Evolutionary conservation across 176 grass and related monocot genomes (phyloP), one percentile per base, ranked within the genome.

Genomic region (Aegilops umbellulata): DNA sequence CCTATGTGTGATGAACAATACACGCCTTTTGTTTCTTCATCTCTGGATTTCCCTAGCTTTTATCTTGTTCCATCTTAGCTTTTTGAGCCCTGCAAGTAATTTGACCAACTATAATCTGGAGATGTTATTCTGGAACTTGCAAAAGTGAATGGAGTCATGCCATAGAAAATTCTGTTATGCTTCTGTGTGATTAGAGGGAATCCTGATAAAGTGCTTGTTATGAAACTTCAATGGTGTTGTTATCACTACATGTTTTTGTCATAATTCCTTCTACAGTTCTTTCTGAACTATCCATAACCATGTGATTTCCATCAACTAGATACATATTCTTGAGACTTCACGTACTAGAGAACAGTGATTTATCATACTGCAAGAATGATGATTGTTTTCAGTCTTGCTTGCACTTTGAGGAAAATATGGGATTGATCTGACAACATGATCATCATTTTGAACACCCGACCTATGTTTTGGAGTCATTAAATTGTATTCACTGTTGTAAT

Each of bases 361-460:
- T 68, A 26, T 61, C 29, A 17, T 10, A 44, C 51, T 25, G 3
- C 14, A 2, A 77, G 22, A 61, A 70, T 78, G 72, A 11, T 3
- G 12, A 34, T 79, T 83, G 36, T 79, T 70, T 79, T 88, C 65
- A 38, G 47, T 79, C 53, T 62, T 22, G 1, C 41, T 71, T 83
- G 32, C 7, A 36, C 30, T 79, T 27, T 81, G 4, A 36, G 41
- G 62, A 42, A 35, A 31, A 10, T 2, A 57, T 67, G 25, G 17
- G 62, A 69, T 83, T 29, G 16, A 49, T 70, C 26, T 77, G 63
- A 68, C 6, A 71, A 10, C 74, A 84, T 6, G 10, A 20, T 73
- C 41, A 74, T 55, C 24, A 13, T 49, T 69, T 44, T 70, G 35
- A 83, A 15, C 49, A 34, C 15, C 38, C 7, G 15, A 35, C 47